A percentile compares a stretch with the other conserved stretches of the same genome.
Evolutionary conservation across 139 green algal genomes (phyloP).

Genomic region (Haematococcus sp.): DNA sequence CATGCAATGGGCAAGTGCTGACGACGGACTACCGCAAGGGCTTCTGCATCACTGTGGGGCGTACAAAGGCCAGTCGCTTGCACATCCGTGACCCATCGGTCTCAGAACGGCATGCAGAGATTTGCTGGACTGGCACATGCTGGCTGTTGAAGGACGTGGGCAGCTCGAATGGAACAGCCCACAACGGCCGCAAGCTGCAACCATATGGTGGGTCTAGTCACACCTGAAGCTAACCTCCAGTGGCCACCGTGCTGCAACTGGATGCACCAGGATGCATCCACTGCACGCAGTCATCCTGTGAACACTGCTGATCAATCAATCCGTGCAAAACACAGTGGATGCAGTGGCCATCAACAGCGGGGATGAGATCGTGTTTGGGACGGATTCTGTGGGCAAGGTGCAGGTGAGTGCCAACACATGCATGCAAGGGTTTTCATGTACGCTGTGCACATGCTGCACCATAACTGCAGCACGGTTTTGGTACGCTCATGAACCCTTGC

Average conservation of each 20-base stretch:
- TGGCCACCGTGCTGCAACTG: background rate
- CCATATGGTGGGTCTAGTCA: background rate
- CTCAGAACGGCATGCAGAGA: slow-evolving; percentile 67
- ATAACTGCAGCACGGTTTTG: too few species aligned
- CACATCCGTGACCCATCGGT: slow-evolving; percentile 65
- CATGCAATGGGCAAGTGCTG: slow-evolving; percentile 2
- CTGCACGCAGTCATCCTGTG: too few species aligned
- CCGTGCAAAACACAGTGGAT: too few species aligned
- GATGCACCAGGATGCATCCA: too few species aligned
- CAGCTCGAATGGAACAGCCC: slow-evolving; percentile 66
- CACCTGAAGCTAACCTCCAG: background rate
- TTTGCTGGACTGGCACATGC: slow-evolving; percentile 30
- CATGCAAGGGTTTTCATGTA: background rate
- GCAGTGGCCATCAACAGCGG: slow-evolving; percentile 14
- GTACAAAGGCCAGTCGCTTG: slow-evolving; percentile 34
- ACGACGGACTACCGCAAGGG: background rate
- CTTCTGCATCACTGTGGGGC: slow-evolving; percentile 14
- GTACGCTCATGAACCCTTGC: too few species aligned
- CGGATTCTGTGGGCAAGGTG: slow-evolving; percentile 17
- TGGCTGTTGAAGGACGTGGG: slow-evolving; percentile 59
- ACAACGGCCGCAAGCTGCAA: slow-evolving; percentile 44
- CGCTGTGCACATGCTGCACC: too few species aligned
- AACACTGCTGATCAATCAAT: too few species aligned
- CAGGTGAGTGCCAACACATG: slow-evolving; percentile 17
- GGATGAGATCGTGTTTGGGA: slow-evolving; percentile 28